Evolutionary conservation across 345 rosid species (phyloP).

Genomic region (Chamaenerion angustifolium): DNA sequence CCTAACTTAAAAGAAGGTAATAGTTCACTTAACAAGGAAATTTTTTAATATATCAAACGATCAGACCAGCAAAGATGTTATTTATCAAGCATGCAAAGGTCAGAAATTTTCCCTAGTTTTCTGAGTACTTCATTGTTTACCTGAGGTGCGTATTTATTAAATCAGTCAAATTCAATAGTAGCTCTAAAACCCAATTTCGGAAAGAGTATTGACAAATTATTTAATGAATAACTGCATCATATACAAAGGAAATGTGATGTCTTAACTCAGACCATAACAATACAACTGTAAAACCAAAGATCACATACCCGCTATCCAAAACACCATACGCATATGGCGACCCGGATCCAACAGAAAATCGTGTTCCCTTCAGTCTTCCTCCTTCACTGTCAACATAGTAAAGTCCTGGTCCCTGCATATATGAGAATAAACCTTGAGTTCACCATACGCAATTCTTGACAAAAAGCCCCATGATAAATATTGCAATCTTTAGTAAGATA

Average conservation of each 20-base stretch:
- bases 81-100: no score
- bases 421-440: constrained; percentile 2
- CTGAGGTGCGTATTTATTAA: no score
- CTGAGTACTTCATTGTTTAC: no score
- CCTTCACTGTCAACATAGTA: constrained; percentile 99
- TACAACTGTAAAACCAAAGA: neutral
- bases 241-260: neutral
- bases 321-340: constrained; percentile 99
- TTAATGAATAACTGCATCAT: neutral
- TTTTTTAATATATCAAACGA: no score
- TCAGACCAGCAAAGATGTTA: no score
- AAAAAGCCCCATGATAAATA: neutral
- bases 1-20: no score
- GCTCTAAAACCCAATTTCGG: no score
- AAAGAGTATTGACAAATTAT: no score
- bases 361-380: constrained; percentile 86
- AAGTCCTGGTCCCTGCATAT: constrained; percentile 81
- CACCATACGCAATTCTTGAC: no score
- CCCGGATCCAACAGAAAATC: constrained; percentile 99
- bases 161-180: no score
- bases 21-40: no score
- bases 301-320: constrained; percentile 71
- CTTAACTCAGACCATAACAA: neutral
- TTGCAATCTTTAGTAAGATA: neutral
- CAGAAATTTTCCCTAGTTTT: no score